Conservation (phyloP, 2,329 filamentous ascomycete species). For the Neopestalotiopsis rosae region DNA sequence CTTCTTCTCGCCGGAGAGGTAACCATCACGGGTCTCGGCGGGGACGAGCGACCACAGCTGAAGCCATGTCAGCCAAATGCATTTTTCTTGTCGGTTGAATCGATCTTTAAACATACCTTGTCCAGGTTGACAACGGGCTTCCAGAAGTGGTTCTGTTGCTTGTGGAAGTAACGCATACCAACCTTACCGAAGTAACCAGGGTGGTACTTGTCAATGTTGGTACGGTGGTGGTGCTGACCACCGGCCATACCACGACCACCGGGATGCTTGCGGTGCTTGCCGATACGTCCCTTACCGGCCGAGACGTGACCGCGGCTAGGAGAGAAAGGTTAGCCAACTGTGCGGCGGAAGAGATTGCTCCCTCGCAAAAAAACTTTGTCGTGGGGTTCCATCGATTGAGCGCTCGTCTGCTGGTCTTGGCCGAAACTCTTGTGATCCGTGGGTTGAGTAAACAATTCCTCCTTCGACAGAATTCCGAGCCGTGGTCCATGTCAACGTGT, state of each 20-base stretch:
- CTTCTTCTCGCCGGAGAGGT: conserved; percentile 78
- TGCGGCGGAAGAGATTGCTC: conserved; percentile 16
- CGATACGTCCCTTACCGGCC: conserved; percentile 96
- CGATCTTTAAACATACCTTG: conserved; percentile 69
- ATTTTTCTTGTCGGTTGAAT: conserved; percentile 11
- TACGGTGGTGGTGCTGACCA: conserved; percentile 98
- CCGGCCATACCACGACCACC: conserved; percentile 89
- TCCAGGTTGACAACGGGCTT: conserved; percentile 99
- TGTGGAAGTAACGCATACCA: conserved; percentile 95
- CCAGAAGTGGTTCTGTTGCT: conserved; percentile 95
- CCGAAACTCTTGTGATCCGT: background rate
- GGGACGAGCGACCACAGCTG: conserved; percentile 97
- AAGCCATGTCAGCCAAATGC: conserved; percentile 33
- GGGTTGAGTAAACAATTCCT: background rate
- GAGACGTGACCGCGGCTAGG: conserved; percentile 94
- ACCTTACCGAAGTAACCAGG: conserved; percentile 99
- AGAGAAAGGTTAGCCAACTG: conserved; percentile 38
- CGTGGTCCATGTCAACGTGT: too few relatives aligned
- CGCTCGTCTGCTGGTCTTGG: background rate
- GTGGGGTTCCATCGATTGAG: background rate
- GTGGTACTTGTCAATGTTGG: conserved; percentile 83
- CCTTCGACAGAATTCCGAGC: conserved; percentile 17
- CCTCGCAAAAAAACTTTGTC: background rate
- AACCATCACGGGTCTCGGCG: conserved; percentile 89
- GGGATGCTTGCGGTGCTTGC: conserved; percentile 96